Percentiles rank a stretch among this genome's conserved stretches.
phyloP scores from a whole-genome alignment of 2,329 filamentous ascomycete genomes.

The Coniochaeta hoffmannii region DNA sequence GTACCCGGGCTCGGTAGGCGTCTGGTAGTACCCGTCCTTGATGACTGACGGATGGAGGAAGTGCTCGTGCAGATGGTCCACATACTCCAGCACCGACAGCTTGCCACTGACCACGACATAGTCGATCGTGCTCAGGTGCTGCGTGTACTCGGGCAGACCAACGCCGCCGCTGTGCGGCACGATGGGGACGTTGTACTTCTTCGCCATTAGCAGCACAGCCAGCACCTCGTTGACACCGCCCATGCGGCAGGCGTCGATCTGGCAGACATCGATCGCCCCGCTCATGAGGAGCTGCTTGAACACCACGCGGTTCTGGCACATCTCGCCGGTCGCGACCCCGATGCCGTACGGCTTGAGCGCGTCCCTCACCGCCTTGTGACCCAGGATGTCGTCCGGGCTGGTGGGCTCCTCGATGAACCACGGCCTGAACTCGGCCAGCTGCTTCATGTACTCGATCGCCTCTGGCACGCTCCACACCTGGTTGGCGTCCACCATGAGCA shows the following conservation, averaged over 20 bases:
- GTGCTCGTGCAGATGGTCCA: constrained; percentile 90
- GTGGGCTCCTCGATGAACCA: constrained; percentile 97
- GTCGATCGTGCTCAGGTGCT: constrained; percentile 87
- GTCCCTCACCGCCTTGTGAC: constrained; percentile 77
- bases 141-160: constrained; percentile 86
- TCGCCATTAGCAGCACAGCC: constrained; percentile 80
- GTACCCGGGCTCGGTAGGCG: constrained; percentile 75
- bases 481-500: constrained; percentile 91
- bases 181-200: constrained; percentile 70
- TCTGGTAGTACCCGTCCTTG: constrained; percentile 80
- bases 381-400: constrained; percentile 80
- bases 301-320: constrained; percentile 91
- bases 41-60: constrained; percentile 77
- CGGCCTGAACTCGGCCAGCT: constrained; percentile 74
- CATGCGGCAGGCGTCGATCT: constrained; percentile 84
- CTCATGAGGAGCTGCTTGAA: constrained; percentile 85
- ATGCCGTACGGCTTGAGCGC: constrained; percentile 69
- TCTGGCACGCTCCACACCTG: constrained; percentile 89
- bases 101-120: constrained; percentile 82
- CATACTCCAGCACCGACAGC: constrained; percentile 78
- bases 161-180: constrained; percentile 88
- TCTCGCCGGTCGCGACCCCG: constrained; percentile 85
- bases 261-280: constrained; percentile 78
- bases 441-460: constrained; percentile 78
- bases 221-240: constrained; percentile 89